Conservation (phyloP, 345 rosid species). For the Cardamine chenopodiifolia region DNA sequence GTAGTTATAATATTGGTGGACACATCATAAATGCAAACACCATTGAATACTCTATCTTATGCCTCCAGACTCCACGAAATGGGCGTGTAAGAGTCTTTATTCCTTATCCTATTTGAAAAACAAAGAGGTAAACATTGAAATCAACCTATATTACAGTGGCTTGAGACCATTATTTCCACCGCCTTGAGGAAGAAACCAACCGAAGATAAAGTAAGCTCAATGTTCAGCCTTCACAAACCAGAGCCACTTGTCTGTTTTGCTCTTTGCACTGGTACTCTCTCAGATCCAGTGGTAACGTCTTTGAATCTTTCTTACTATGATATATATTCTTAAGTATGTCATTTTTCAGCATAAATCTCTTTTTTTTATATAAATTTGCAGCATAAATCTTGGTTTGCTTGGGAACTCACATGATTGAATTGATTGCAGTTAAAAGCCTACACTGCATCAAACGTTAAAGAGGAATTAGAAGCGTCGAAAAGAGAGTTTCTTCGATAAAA, state of each 20-base stretch:
- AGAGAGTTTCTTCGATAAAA: slow-evolving; percentile 70
- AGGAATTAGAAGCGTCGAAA: slow-evolving; percentile 68
- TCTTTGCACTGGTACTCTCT: slow-evolving; percentile 79
- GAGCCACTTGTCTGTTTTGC: slow-evolving; percentile 79
- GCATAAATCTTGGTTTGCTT: background rate
- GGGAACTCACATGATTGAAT: background rate
- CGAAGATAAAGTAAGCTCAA: slow-evolving; percentile 63
- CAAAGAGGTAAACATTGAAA: background rate
- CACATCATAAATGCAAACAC: slow-evolving; percentile 78
- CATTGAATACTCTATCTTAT: slow-evolving; percentile 77
- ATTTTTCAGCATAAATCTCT: too few relatives aligned
- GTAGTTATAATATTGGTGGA: slow-evolving; percentile 87
- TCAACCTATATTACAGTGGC: slow-evolving; percentile 59
- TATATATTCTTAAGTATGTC: background rate
- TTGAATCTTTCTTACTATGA: background rate
- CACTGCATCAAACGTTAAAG: slow-evolving; percentile 61
- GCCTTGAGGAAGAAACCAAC: slow-evolving; percentile 72
- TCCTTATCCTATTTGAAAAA: background rate
- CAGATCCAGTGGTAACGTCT: slow-evolving; percentile 79
- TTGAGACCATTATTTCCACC: slow-evolving; percentile 74
- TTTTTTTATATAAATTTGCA: too few relatives aligned
- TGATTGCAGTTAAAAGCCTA: slow-evolving; percentile 65
- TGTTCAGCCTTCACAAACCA: slow-evolving; percentile 57
- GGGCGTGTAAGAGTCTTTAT: slow-evolving; percentile 62
- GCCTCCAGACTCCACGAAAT: slow-evolving; percentile 67